These are phyloP conservation scores for Globisporangium spiculum DNA, from an alignment of 352 stramenopile genomes.

Conservation along the genomic window DNA sequence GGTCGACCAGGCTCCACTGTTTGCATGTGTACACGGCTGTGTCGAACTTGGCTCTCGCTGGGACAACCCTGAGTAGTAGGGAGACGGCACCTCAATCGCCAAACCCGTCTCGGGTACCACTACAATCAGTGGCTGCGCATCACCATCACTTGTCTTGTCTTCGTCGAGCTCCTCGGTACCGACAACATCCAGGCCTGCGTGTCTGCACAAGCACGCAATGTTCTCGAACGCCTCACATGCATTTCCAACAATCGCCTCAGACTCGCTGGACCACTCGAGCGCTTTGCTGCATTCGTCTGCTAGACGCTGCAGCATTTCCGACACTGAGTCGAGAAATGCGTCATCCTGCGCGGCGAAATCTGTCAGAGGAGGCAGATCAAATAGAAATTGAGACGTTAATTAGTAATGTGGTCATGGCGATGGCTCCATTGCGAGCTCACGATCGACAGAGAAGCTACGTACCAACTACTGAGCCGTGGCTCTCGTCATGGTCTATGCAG, in stretches of 20 bases:
- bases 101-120: not conserved
- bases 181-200: not conserved
- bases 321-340: slow-evolving; percentile 25
- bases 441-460: not conserved
- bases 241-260: slow-evolving; percentile 2
- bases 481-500: not conserved
- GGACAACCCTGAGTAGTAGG: not conserved
- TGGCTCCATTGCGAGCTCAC: not conserved
- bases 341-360: slow-evolving; percentile 36
- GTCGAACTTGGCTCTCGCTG: not conserved
- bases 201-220: slow-evolving; percentile 20
- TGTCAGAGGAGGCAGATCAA: not conserved
- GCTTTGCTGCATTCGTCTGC: slow-evolving; percentile 7
- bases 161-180: not conserved
- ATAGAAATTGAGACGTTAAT: not conserved
- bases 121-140: not conserved
- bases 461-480: not conserved
- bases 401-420: not conserved
- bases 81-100: not conserved
- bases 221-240: slow-evolving; percentile 21
- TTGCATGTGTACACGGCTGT: not conserved
- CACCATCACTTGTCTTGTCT: not conserved
- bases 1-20: not conserved
- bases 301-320: slow-evolving; percentile 10
- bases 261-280: slow-evolving; percentile 21